Base-by-base conservation (phyloP, 768 basidiomycete genomes). In the Paxillus rubicundulus region DNA sequence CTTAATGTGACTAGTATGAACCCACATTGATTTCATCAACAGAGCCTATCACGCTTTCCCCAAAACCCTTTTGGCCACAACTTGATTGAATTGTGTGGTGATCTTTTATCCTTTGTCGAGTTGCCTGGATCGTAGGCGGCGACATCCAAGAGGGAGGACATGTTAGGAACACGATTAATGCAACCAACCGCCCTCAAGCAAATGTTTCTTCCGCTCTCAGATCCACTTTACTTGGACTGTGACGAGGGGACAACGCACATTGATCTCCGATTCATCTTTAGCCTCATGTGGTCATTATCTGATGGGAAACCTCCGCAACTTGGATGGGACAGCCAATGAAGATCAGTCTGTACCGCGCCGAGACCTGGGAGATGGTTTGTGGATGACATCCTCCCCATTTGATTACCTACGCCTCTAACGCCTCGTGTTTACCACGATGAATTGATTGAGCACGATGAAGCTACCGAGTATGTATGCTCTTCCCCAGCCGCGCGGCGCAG, bases 371-470 rank as follows among this genome's bases (percentile, higher is more conserved):
- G 58, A 57, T 50, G 47, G 56, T 52, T 54, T 42, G 13, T 40
- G n/a, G 33, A 32, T 41, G 40, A 44, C 21, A 33, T 24, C 4
- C 24, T 47, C 56, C 53, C 34, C 32, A 65, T 54, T 55, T 44
- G 44, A 48, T 51, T 54, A 30, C 45, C 48, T 55, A 42, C 47
- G 56, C 54, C 56, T 40, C 34, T 17, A 33, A 20, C 48, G 36
- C 67, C 68, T 70, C 67, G 57, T 69, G 68, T 65, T 59, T 43
- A 58, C 65, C 67, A 68, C 68, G 67, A 58, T 68, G 67, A 42
- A 50, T 42, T 42, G 58, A 42, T 38, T 37, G 30, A 39, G 40
- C 40, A 21, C 20, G 27, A 41, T 21, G 13, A 6, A 13, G 33
- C 9, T 33, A 3, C 30, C 30, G 4, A 33, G 33, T 33, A 58